Conservation (phyloP, 306 rosid species). For the Lathyrus tuberosus region DNA sequence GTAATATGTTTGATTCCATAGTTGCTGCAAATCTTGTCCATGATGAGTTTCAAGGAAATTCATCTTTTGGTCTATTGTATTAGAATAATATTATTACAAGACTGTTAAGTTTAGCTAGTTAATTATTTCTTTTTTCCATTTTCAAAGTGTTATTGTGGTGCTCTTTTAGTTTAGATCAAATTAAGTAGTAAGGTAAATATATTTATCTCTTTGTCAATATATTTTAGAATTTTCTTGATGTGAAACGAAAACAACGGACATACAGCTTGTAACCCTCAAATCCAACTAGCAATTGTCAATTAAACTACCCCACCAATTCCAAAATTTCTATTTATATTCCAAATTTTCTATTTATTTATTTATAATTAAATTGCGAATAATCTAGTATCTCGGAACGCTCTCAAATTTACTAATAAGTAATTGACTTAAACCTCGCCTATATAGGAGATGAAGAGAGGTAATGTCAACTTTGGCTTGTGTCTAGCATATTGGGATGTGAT, state of each 20-base stretch:
- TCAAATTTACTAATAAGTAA: background rate
- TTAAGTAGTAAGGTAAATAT: constrained; percentile 48
- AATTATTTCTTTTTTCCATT: constrained; percentile 9
- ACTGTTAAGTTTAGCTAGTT: constrained; percentile 4
- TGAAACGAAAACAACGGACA: too few species aligned
- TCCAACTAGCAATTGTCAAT: too few species aligned
- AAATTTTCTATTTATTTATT: too few species aligned
- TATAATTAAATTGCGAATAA: too few species aligned
- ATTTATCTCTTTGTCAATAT: too few species aligned
- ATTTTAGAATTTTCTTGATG: too few species aligned
- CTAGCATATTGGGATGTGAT: constrained; percentile 16
- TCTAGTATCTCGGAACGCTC: too few species aligned
- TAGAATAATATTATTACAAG: constrained; percentile 35
- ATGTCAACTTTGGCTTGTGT: constrained; percentile 28
- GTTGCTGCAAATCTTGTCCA: constrained; percentile 60
- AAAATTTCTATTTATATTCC: too few species aligned
- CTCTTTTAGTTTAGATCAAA: constrained; percentile 4
- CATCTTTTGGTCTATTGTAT: constrained; percentile 35
- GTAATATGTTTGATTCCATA: constrained; percentile 65
- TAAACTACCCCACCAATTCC: too few species aligned
- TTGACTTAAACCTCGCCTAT: background rate
- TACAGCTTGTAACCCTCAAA: too few species aligned
- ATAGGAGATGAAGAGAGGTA: background rate
- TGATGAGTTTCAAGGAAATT: constrained; percentile 42
- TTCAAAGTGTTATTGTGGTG: constrained; percentile 26